These are phyloP conservation scores for Aspergillus haitiensis DNA, from an alignment of 495 filamentous ascomycete species.

Conservation along the genomic window DNA sequence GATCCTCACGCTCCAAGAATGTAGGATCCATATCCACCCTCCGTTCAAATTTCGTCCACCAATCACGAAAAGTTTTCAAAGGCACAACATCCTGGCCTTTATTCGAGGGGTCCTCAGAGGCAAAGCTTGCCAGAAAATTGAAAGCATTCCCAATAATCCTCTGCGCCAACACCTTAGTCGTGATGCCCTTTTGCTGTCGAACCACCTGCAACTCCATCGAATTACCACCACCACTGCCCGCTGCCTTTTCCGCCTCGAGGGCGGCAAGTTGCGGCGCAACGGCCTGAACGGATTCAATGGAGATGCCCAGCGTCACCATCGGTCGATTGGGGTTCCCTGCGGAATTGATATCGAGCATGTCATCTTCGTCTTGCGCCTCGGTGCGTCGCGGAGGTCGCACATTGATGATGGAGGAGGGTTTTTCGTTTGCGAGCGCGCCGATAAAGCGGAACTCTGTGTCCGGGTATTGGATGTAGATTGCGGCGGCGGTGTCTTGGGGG, in stretches of 20 bases:
- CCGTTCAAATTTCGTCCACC: constrained; percentile 97
- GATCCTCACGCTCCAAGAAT: constrained; percentile 81
- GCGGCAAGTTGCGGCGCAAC: constrained; percentile 68
- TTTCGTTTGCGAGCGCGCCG: constrained; percentile 82
- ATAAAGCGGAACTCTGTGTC: constrained; percentile 69
- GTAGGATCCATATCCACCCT: constrained; percentile 80
- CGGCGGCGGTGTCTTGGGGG: constrained; percentile 74
- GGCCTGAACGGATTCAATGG: constrained; percentile 69
- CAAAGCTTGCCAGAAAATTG: constrained; percentile 91
- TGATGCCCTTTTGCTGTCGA: constrained; percentile 40
- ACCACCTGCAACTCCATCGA: constrained; percentile 33
- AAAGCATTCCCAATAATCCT: constrained; percentile 96
- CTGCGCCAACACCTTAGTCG: constrained; percentile 79
- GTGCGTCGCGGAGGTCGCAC: constrained; percentile 41
- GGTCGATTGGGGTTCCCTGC: constrained; percentile 22
- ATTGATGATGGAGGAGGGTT: constrained; percentile 86
- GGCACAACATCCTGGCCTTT: constrained; percentile 80
- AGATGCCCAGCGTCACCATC: constrained; percentile 73
- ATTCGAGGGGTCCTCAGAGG: constrained; percentile 44
- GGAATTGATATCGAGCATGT: constrained; percentile 46
- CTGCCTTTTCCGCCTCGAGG: constrained; percentile 46
- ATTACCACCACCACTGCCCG: neutral
- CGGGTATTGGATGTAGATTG: constrained; percentile 80
- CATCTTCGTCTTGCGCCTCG: constrained; percentile 41
- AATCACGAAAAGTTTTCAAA: constrained; percentile 86